Evolutionary conservation across 345 rosid genomes (phyloP).

Genomic region (Erodium maritimum): DNA sequence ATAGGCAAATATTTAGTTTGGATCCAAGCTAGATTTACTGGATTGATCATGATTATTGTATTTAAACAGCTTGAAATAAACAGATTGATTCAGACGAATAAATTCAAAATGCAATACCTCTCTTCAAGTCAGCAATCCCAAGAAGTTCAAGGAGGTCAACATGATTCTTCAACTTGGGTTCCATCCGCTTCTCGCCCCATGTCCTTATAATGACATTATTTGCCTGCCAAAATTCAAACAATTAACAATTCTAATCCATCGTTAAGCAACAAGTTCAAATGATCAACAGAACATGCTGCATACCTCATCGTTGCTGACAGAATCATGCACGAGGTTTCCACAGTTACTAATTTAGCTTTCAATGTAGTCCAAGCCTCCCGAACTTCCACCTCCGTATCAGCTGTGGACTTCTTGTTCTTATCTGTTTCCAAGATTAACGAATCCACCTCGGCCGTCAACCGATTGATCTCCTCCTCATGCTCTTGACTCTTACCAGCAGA

Average conservation of each 20-base stretch:
- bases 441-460: conserved; percentile 42
- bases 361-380: conserved; percentile 39
- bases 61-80: no score
- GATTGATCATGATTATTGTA: no score
- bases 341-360: conserved; percentile 42
- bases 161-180: conserved; percentile 61
- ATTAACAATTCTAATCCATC: not conserved
- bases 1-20: no score
- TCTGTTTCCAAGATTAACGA: conserved; percentile 42
- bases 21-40: no score
- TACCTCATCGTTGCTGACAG: conserved; percentile 69
- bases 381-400: conserved; percentile 62
- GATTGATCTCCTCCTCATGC: not conserved
- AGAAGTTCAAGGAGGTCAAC: conserved; percentile 89
- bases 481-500: not conserved
- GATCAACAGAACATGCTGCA: not conserved
- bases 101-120: no score
- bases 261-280: not conserved
- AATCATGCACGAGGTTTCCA: conserved; percentile 84
- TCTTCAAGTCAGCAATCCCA: conserved; percentile 66
- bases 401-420: conserved; percentile 36
- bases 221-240: conserved; percentile 28
- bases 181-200: conserved; percentile 52
- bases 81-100: no score
- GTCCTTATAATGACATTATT: conserved; percentile 47